Percentiles rank a stretch among this genome's conserved stretches.
phyloP scores from a whole-genome alignment of 805 yeast genomes.

The Starmerella bacillaris region DNA sequence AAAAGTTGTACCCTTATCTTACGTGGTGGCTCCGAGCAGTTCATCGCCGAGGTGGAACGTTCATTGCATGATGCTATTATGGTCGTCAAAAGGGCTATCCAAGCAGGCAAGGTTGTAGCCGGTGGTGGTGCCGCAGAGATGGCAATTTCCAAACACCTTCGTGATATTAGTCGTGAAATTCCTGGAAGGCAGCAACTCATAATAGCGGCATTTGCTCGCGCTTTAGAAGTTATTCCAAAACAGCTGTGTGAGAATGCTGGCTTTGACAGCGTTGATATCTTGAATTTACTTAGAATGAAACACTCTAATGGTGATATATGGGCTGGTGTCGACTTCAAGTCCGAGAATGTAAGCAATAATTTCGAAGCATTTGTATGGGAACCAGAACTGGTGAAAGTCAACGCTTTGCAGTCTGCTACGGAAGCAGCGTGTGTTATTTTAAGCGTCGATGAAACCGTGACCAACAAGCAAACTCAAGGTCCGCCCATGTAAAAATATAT shows the following conservation, averaged over 20 bases:
- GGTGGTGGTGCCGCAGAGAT: constrained; percentile 99
- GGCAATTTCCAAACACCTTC: constrained; percentile 77
- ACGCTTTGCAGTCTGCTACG: constrained; percentile 88
- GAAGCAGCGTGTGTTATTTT: constrained; percentile 89
- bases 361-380: constrained; percentile 88
- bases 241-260: constrained; percentile 99
- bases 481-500: constrained; percentile 19
- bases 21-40: constrained; percentile 98
- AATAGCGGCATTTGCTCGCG: constrained; percentile 81
- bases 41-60: constrained; percentile 92
- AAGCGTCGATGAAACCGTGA: constrained; percentile 82
- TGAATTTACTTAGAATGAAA: constrained; percentile 76
- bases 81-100: constrained; percentile 90
- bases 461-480: constrained; percentile 25
- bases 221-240: constrained; percentile 89
- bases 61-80: constrained; percentile 95
- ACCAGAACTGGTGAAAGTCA: constrained; percentile 82
- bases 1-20: constrained; percentile 82
- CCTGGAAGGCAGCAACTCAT: constrained; percentile 93
- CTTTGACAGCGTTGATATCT: constrained; percentile 85
- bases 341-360: constrained; percentile 65
- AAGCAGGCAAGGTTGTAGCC: constrained; percentile 74
- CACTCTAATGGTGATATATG: constrained; percentile 86
- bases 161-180: constrained; percentile 72
- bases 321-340: constrained; percentile 83